A percentile compares a stretch with the other conserved stretches of the same genome.
Evolutionary conservation across 805 yeast genomes (phyloP).

Genomic region (Cyberlindnera amylophila): DNA sequence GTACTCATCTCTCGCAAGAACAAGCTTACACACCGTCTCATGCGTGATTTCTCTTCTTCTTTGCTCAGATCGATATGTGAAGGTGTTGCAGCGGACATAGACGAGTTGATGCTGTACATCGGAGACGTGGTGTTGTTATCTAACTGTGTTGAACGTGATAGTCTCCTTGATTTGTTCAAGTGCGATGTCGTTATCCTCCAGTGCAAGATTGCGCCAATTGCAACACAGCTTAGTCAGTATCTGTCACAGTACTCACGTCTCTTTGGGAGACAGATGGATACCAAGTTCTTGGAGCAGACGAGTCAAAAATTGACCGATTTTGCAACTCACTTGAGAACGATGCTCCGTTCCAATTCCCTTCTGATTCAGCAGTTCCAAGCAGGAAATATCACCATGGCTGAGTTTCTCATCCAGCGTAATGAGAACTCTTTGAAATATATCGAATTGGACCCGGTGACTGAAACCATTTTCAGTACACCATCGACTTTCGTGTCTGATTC

Average conservation of each 20-base stretch:
- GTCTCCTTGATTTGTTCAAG: conserved; percentile 9
- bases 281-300: neutral
- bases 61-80: conserved; percentile 2
- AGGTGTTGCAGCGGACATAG: neutral
- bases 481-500: conserved; percentile 1
- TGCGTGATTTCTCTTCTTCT: neutral
- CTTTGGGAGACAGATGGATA: neutral
- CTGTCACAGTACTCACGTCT: conserved; percentile 1
- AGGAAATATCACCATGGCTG: conserved; percentile 1
- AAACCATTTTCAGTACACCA: neutral
- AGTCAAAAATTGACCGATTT: neutral
- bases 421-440: conserved; percentile 6
- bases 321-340: conserved; percentile 2
- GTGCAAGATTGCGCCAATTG: conserved; percentile 2
- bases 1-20: conserved; percentile 5
- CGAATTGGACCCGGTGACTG: neutral
- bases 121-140: conserved; percentile 4
- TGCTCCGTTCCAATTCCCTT: conserved; percentile 4
- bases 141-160: conserved; percentile 7
- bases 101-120: neutral
- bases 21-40: conserved; percentile 4
- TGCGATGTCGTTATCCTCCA: conserved; percentile 6
- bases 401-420: conserved; percentile 9
- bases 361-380: conserved; percentile 4
- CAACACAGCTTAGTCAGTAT: neutral